Evolutionary conservation across 139 green algal genomes (phyloP).

Genomic region (Parachlorella kessleri): DNA sequence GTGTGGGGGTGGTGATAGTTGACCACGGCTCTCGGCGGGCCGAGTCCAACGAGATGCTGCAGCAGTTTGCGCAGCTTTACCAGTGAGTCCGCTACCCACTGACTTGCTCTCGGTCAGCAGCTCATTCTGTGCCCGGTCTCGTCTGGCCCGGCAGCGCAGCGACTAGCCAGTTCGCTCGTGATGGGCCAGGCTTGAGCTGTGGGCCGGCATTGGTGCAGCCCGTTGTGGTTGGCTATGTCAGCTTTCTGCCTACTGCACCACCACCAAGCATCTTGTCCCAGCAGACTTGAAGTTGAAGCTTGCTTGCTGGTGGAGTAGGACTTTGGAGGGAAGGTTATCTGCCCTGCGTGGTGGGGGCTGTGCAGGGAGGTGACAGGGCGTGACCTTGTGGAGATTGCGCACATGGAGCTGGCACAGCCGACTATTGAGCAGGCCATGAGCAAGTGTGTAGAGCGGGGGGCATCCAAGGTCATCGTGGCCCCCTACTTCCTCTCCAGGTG

Average conservation of each 20-base stretch:
- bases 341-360: too few relatives aligned
- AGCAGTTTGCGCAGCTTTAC: constrained; percentile 81
- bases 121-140: background rate
- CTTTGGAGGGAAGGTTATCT: too few relatives aligned
- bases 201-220: too few relatives aligned
- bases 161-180: too few relatives aligned
- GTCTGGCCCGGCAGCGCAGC: too few relatives aligned
- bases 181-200: background rate
- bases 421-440: constrained; percentile 78
- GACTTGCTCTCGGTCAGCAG: background rate
- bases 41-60: constrained; percentile 83
- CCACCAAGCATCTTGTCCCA: too few relatives aligned
- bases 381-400: constrained; percentile 74
- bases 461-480: constrained; percentile 70
- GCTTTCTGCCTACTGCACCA: too few relatives aligned
- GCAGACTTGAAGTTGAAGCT: too few relatives aligned
- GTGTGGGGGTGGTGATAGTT: constrained; percentile 83
- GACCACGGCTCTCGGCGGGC: constrained; percentile 85
- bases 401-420: constrained; percentile 91
- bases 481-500: constrained; percentile 86
- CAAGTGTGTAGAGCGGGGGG: constrained; percentile 45
- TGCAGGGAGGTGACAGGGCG: constrained; percentile 45
- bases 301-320: too few relatives aligned
- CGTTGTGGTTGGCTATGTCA: too few relatives aligned
- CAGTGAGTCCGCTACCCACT: constrained; percentile 11